Percentiles rank a stretch among this genome's conserved stretches.
These are phyloP conservation scores for Nicotiana knightiana DNA, from an alignment of 257 asterid species.

Conservation along the genomic window DNA sequence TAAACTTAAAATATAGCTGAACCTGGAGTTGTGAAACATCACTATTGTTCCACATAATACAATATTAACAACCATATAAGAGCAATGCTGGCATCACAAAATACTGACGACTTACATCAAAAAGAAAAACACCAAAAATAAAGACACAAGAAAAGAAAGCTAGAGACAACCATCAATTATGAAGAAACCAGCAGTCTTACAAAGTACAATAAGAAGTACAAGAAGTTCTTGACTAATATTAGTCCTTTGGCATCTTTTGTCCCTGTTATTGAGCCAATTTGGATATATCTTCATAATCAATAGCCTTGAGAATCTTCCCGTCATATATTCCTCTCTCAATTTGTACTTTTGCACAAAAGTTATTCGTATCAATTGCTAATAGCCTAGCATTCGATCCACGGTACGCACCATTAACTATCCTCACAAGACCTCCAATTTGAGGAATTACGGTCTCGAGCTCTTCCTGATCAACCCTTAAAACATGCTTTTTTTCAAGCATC, in stretches of 20 bases:
- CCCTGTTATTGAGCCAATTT: slow-evolving; percentile 43
- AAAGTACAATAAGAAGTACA: not conserved
- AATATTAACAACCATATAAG: not conserved
- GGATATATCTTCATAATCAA: slow-evolving; percentile 88
- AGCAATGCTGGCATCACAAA: not conserved
- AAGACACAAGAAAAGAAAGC: not conserved
- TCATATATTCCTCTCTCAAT: slow-evolving; percentile 88
- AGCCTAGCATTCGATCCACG: slow-evolving; percentile 73
- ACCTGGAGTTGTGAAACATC: not conserved
- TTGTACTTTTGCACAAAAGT: slow-evolving; percentile 71
- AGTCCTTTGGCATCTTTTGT: not conserved
- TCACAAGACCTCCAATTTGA: slow-evolving; percentile 87
- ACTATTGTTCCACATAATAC: not conserved
- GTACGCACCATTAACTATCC: slow-evolving; percentile 85
- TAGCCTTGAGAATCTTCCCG: slow-evolving; percentile 74
- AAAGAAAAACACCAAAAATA: not conserved
- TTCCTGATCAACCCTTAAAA: slow-evolving; percentile 81
- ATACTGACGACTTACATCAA: not conserved
- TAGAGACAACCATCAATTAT: not conserved
- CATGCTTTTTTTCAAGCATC: slow-evolving; percentile 87
- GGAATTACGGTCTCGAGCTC: slow-evolving; percentile 97
- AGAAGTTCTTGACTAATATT: not conserved
- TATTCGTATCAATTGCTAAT: slow-evolving; percentile 53
- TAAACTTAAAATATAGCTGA: not conserved
- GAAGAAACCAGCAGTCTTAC: not conserved